A percentile compares a stretch with the other conserved stretches of the same genome.
Conservation (phyloP, 805 yeast species). For the Kodamaea hsintzibuensis region DNA sequence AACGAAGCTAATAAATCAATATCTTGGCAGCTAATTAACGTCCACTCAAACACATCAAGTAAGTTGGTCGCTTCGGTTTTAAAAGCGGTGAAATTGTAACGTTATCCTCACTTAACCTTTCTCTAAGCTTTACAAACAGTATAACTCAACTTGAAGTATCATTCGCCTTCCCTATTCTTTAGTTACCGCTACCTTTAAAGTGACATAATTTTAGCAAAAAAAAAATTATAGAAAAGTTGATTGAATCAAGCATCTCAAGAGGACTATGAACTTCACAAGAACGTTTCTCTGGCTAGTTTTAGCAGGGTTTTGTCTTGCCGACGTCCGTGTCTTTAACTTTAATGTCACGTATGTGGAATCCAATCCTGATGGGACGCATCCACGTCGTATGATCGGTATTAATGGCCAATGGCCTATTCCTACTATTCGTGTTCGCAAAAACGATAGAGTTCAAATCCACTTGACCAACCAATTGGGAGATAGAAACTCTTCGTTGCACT, state of each 20-base stretch:
- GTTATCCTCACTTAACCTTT: too few species aligned
- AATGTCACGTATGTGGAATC: slow-evolving; percentile 41
- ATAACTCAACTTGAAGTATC: too few species aligned
- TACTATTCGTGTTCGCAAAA: slow-evolving; percentile 33
- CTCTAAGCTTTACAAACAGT: too few species aligned
- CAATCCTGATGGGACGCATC: slow-evolving; percentile 58
- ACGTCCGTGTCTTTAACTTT: slow-evolving; percentile 36
- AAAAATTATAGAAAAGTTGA: background rate
- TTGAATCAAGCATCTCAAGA: background rate
- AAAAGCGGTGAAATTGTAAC: too few species aligned
- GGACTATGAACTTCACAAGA: background rate
- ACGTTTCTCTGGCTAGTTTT: slow-evolving; percentile 1
- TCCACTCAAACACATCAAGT: background rate
- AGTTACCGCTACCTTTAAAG: background rate
- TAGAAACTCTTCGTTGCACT: slow-evolving; percentile 42
- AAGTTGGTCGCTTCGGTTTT: too few species aligned
- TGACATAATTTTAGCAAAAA: background rate
- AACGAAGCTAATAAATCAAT: background rate
- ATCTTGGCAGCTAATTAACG: background rate
- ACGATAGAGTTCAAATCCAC: slow-evolving; percentile 43
- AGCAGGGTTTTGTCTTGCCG: slow-evolving; percentile 1
- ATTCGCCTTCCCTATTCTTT: background rate
- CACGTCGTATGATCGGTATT: slow-evolving; percentile 57
- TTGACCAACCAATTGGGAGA: slow-evolving; percentile 35
- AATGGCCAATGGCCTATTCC: slow-evolving; percentile 52